These are phyloP conservation scores for Paspalum vaginatum DNA, from an alignment of 176 grass and related monocot species.

Conservation along the genomic window DNA sequence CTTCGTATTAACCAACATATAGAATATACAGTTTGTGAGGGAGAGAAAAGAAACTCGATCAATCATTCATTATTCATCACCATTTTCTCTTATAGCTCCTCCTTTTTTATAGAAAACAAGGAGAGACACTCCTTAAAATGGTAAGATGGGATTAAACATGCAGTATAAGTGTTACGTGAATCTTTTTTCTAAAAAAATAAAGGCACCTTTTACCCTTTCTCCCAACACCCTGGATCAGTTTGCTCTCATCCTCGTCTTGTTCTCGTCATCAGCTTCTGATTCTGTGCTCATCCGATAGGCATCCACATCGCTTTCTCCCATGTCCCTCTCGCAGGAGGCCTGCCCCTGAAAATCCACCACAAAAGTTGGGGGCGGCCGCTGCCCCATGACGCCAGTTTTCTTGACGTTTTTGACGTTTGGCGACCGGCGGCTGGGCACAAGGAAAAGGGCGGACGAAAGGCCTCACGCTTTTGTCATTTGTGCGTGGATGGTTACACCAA, in stretches of 20 bases:
- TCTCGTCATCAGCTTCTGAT: neutral
- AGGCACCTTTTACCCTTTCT: too few species aligned
- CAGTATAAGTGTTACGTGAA: too few species aligned
- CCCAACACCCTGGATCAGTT: too few species aligned
- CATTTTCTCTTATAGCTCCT: too few species aligned
- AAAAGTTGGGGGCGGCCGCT: conserved; percentile 1
- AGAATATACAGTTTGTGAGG: too few species aligned
- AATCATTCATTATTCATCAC: too few species aligned
- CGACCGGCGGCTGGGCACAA: neutral
- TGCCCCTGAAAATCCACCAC: conserved; percentile 21
- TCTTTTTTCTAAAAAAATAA: too few species aligned
- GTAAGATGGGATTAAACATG: too few species aligned
- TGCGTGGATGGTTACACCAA: conserved; percentile 37
- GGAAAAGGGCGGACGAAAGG: neutral
- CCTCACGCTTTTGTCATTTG: conserved; percentile 15
- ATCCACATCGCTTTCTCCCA: conserved; percentile 8
- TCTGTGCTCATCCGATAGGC: neutral
- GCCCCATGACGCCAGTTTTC: conserved; percentile 2
- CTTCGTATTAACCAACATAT: too few species aligned
- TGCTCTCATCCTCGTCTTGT: conserved; percentile 15
- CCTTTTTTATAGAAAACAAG: too few species aligned
- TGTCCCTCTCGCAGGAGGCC: conserved; percentile 22
- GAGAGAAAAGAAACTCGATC: too few species aligned
- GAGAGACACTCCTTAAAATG: too few species aligned
- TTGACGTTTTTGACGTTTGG: conserved; percentile 9